phyloP scores from a whole-genome alignment of 805 yeast species.

The Kodamaea laetipori region DNA sequence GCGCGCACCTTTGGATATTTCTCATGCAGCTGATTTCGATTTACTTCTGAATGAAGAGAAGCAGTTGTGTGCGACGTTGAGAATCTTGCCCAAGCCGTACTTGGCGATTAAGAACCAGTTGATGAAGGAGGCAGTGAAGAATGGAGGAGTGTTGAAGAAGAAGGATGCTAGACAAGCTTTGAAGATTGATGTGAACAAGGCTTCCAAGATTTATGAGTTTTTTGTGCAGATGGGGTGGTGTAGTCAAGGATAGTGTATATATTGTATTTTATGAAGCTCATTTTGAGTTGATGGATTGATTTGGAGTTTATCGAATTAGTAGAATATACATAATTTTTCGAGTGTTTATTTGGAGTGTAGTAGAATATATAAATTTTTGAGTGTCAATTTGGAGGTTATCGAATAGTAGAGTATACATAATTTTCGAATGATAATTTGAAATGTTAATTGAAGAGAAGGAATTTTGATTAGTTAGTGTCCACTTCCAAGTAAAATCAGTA shows the following conservation, averaged over 20 bases:
- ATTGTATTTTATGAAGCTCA: background rate
- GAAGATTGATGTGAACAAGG: constrained; percentile 83
- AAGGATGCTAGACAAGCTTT: constrained; percentile 82
- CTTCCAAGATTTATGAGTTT: constrained; percentile 87
- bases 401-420: too few relatives aligned
- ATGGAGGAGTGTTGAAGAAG: constrained; percentile 81
- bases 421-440: too few relatives aligned
- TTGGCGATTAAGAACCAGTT: constrained; percentile 87
- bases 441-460: too few relatives aligned
- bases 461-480: too few relatives aligned
- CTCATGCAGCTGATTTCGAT: constrained; percentile 79
- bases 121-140: constrained; percentile 81
- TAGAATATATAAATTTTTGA: too few relatives aligned
- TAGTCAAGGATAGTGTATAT: constrained; percentile 34
- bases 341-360: too few relatives aligned
- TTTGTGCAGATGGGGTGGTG: constrained; percentile 93
- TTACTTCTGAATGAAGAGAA: constrained; percentile 87
- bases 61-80: constrained; percentile 75
- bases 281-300: too few relatives aligned
- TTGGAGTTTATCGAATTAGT: too few relatives aligned
- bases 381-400: too few relatives aligned
- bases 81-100: constrained; percentile 91
- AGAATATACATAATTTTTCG: too few relatives aligned
- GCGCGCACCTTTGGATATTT: constrained; percentile 63
- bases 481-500: too few relatives aligned